Evolutionary conservation across 805 yeast species (phyloP).

Genomic region (Teunomyces pallodes): DNA sequence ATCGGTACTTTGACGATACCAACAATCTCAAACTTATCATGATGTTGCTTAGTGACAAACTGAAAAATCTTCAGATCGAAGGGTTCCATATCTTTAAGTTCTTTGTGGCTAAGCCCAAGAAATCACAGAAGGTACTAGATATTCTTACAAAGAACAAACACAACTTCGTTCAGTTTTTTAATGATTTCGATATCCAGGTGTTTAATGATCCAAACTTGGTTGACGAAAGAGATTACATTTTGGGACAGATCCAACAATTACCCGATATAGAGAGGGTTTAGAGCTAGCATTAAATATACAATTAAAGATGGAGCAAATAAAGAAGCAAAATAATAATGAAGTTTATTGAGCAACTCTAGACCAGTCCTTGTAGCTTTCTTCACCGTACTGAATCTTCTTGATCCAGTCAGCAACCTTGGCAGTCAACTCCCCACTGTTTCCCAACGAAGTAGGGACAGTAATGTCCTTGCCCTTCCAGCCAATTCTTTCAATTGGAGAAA

Average conservation of each 20-base stretch:
- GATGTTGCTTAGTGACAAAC: slow-evolving; percentile 83
- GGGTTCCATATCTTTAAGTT: slow-evolving; percentile 92
- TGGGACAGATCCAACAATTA: slow-evolving; percentile 67
- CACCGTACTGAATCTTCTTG: slow-evolving; percentile 86
- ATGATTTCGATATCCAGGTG: slow-evolving; percentile 58
- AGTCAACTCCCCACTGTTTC: slow-evolving; percentile 82
- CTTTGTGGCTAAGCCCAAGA: slow-evolving; percentile 94
- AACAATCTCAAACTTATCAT: slow-evolving; percentile 83
- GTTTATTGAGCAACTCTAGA: slow-evolving; percentile 31
- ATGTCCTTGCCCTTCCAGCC: slow-evolving; percentile 76
- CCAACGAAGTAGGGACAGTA: slow-evolving; percentile 73
- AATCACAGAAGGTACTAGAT: slow-evolving; percentile 74
- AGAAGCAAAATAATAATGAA: not conserved
- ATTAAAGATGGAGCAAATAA: not conserved
- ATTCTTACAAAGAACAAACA: slow-evolving; percentile 81
- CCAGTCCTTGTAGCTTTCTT: slow-evolving; percentile 60
- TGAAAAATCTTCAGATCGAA: slow-evolving; percentile 84
- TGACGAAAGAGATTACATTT: slow-evolving; percentile 79
- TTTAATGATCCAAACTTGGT: slow-evolving; percentile 64
- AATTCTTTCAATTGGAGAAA: slow-evolving; percentile 86
- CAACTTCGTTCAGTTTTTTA: slow-evolving; percentile 67
- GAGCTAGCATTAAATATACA: not conserved
- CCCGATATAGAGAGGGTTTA: slow-evolving; percentile 53
- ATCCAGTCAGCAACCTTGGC: slow-evolving; percentile 81
- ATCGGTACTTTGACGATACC: slow-evolving; percentile 73